Percentiles rank a stretch among this genome's conserved stretches.
phyloP scores from a whole-genome alignment of 2,329 filamentous ascomycete genomes.

The Colletotrichum neosansevieriae region DNA sequence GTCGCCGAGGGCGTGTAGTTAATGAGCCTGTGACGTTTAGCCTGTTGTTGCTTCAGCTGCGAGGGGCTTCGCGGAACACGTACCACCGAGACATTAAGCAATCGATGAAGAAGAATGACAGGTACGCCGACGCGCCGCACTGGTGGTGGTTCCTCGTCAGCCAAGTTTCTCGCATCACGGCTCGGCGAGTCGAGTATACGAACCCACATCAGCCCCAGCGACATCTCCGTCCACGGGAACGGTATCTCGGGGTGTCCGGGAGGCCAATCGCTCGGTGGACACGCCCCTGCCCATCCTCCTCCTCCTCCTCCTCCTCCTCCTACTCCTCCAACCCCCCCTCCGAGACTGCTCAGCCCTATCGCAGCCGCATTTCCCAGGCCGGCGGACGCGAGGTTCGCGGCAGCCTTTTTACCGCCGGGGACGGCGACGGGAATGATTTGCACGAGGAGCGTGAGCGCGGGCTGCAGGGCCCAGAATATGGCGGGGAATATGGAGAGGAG shows the following conservation, averaged over 20 bases:
- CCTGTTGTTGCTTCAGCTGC: not conserved
- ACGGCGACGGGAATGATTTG: slow-evolving; percentile 64
- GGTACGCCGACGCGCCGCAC: slow-evolving; percentile 82
- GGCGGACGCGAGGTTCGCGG: slow-evolving; percentile 46
- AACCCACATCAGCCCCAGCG: slow-evolving; percentile 81
- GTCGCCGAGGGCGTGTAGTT: slow-evolving; percentile 87
- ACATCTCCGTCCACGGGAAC: slow-evolving; percentile 72
- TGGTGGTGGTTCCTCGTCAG: slow-evolving; percentile 49
- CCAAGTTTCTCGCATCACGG: not conserved
- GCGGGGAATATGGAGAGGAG: slow-evolving; percentile 78
- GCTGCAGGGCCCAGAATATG: slow-evolving; percentile 78
- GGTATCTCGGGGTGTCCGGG: slow-evolving; percentile 40
- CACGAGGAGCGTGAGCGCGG: slow-evolving; percentile 75
- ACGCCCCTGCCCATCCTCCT: slow-evolving; percentile 56
- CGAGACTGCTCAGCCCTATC: slow-evolving; percentile 42
- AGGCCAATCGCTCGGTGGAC: slow-evolving; percentile 32
- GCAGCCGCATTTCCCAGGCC: slow-evolving; percentile 48
- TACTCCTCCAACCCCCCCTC: slow-evolving; percentile 28
- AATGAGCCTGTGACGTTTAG: slow-evolving; percentile 70
- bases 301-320: slow-evolving; percentile 53
- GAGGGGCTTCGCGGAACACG: slow-evolving; percentile 21
- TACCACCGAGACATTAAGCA: slow-evolving; percentile 87
- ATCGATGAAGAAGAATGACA: slow-evolving; percentile 87
- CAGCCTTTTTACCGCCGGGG: slow-evolving; percentile 41
- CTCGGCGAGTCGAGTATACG: slow-evolving; percentile 44